Evolutionary conservation across 179 eudicot genomes (phyloP), one percentile per base, ranked within the genome.

Genomic region (Drosera spatulata): DNA sequence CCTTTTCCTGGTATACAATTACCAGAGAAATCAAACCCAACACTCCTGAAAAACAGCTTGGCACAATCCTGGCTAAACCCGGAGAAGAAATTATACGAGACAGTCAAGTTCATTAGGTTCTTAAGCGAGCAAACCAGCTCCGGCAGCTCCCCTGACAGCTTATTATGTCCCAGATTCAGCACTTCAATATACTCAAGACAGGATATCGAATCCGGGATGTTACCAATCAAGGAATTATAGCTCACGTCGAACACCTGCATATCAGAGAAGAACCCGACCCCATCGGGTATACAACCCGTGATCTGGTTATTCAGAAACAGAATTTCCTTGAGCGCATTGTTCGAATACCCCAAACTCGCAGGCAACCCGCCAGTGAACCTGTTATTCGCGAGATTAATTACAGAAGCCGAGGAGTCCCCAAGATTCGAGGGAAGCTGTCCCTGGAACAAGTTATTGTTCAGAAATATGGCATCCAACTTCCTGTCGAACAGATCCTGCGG

Each of bases 341-440:
- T 83, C 39, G 69, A 74, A 64, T 78, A 81, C 37, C 85, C 83
- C 38, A 91, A 69, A 60, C 90, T 91, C 41, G 83, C 80, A 0
- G 97, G 97, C 39, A 91, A 78, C 0, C 52, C 54, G 1, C 97
- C 97, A 6, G 67, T 50, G 37, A 91, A 71, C 46, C 56, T 65
- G 66, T 91, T 91, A 67, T 91, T 83, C 1, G 97, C 95, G 3
- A 91, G 53, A 33, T 83, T 91, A 3, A 91, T 85, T 8, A 88
- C 96, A 0, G 97, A 91, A 15, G 97, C 97, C 1, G 85, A 85
- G 0, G 97, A 91, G 22, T 75, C 85, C 2, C 96, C 97, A 15
- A 91, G 42, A 55, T 72, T 91, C n/a, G 71, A 66, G 2, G 97
- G 97, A 13, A 91, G 66, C 63, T 71, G 64, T 1, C 96, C 94